A percentile compares a stretch with the other conserved stretches of the same genome.
These are phyloP conservation scores for Colletotrichum sidae DNA, from an alignment of 2,329 filamentous ascomycete genomes.

Conservation along the genomic window DNA sequence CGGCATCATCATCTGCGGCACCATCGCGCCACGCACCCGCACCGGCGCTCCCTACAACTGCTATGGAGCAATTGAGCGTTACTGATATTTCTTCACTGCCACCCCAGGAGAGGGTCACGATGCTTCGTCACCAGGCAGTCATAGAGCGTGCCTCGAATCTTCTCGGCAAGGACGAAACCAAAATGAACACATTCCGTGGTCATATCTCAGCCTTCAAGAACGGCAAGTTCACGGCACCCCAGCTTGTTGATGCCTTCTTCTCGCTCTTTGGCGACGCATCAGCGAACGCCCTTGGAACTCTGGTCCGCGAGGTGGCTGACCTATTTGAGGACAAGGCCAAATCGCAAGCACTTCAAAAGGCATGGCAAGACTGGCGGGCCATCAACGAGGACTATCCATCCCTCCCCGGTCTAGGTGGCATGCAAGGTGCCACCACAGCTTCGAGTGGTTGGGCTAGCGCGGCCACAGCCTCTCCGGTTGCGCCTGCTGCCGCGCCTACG, in stretches of 20 bases:
- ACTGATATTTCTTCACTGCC: constrained; percentile 65
- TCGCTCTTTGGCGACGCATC: constrained; percentile 83
- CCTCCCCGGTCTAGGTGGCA: constrained; percentile 79
- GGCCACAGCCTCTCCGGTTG: constrained; percentile 66
- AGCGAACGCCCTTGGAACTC: constrained; percentile 83
- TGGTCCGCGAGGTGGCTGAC: constrained; percentile 91
- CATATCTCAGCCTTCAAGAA: constrained; percentile 84
- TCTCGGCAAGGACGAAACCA: constrained; percentile 79
- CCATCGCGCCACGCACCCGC: constrained; percentile 32
- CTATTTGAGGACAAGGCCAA: constrained; percentile 88
- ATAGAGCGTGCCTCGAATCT: constrained; percentile 87
- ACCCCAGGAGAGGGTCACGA: constrained; percentile 83
- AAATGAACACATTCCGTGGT: constrained; percentile 81
- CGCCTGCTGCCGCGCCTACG: constrained; percentile 52
- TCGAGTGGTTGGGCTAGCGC: constrained; percentile 71
- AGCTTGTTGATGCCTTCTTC: constrained; percentile 90
- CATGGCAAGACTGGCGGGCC: constrained; percentile 95
- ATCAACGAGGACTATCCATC: constrained; percentile 97
- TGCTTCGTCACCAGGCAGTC: constrained; percentile 84
- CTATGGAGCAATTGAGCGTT: constrained; percentile 65
- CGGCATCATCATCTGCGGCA: constrained; percentile 10
- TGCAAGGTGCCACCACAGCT: constrained; percentile 69
- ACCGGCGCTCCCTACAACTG: constrained; percentile 41
- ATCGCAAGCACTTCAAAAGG: constrained; percentile 77
- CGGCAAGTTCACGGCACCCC: constrained; percentile 75